These are phyloP conservation scores for Brassica balearica DNA, from an alignment of 441 rosid species.

Conservation along the genomic window DNA sequence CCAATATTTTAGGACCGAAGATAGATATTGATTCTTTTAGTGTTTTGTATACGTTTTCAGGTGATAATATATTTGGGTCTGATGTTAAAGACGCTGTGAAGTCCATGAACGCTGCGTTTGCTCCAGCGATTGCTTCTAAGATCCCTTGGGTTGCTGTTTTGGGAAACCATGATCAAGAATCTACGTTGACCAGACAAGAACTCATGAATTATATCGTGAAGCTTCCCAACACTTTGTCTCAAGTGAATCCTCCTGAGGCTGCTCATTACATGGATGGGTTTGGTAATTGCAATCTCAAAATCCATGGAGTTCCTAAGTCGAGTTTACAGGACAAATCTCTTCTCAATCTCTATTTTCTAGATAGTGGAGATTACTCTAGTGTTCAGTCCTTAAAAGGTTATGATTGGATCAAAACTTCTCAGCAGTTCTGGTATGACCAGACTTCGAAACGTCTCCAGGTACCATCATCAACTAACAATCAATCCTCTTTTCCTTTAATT, in stretches of 20 bases:
- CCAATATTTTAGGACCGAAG: background rate
- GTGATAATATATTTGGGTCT: slow-evolving; percentile 74
- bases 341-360: slow-evolving; percentile 82
- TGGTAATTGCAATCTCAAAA: slow-evolving; percentile 82
- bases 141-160: slow-evolving; percentile 84
- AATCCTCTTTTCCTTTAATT: background rate
- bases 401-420: slow-evolving; percentile 86
- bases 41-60: slow-evolving; percentile 44
- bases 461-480: slow-evolving; percentile 6
- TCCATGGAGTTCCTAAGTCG: slow-evolving; percentile 73
- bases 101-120: slow-evolving; percentile 75
- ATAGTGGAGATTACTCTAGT: slow-evolving; percentile 84
- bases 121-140: slow-evolving; percentile 71
- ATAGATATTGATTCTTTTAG: background rate
- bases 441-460: slow-evolving; percentile 77
- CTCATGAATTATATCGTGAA: slow-evolving; percentile 74
- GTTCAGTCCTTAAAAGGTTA: slow-evolving; percentile 60
- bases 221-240: slow-evolving; percentile 65
- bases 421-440: slow-evolving; percentile 72
- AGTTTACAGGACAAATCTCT: slow-evolving; percentile 71
- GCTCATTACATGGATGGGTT: slow-evolving; percentile 71
- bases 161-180: slow-evolving; percentile 92
- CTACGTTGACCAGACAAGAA: slow-evolving; percentile 61
- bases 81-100: slow-evolving; percentile 68
- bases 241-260: slow-evolving; percentile 64